Evolutionary conservation across 176 grass and related monocot species (phyloP), one percentile per base, ranked within the genome.

Genomic region (Oryza punctata): DNA sequence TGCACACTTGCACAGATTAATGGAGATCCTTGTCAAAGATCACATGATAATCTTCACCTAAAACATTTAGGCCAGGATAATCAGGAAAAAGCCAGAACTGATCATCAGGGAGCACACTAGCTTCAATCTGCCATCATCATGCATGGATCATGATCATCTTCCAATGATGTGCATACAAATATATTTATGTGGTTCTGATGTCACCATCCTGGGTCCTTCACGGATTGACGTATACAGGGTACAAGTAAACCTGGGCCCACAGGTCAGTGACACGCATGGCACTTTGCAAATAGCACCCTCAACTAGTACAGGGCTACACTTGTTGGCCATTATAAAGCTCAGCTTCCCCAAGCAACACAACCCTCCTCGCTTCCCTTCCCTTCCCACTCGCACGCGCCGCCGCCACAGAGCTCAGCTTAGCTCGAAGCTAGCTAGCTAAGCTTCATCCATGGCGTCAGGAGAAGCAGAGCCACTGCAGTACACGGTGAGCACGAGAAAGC

Each of bases 361-460:
- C 60, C 45, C 24, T 6, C 70, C 4, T 28, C 13, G 0, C 27
- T 85, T 50, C 21, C 63, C 32, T 33, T 52, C 49, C 1, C 49
- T 52, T 52, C 49, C 1, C 18, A 57, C 50, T 57, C 50, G 50
- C 70, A 40, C 70, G 0, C 60, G 1, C 59, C 15, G 7, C 26
- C 27, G 44, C 43, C 38, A 81, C 21, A 13, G 23, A 84, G 69
- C 45, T 68, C 63, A 38, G 77, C 79, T 19, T 40, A 81, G 45
- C 76, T 63, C 64, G 25, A 27, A 24, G 11, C 60, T 67, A 26
- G 18, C 63, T 54, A 7, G 52, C 3, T 47, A 13, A 40, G 44
- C 23, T 21, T 28, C 29, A 25, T 25, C 79, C 78, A 96, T 96
- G 93, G 93, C 93, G 71, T 85, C 88, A 85, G 90, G 83, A 59